Evolutionary conservation across 352 stramenopile genomes (phyloP), one percentile per base, ranked within the genome.

Genomic region (Globisporangium acanthophoron): DNA sequence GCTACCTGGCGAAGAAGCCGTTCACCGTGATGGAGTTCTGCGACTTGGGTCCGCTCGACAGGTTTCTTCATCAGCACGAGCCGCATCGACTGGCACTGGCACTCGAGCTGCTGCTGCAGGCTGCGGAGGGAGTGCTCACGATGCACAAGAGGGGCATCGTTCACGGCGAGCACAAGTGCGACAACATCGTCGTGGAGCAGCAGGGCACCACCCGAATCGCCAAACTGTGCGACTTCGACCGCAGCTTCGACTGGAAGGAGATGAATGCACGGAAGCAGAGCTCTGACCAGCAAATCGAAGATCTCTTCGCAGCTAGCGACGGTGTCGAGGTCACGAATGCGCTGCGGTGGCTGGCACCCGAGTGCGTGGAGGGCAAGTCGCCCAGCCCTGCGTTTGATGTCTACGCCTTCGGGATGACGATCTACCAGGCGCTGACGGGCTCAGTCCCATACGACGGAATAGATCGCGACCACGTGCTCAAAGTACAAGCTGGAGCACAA

Each of bases 101-200:
- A 1, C 33, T 39, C 11, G 33, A 39, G 7, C 33, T 39, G 8
- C 33, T 39, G 33, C 33, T 39, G 33, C 33, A 39, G 11, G 33
- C 33, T 39, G 33, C 33, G 11, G 33, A 39, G 11, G 33, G 33
- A 8, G 33, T 39, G 33, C 33, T 39, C 33, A 8, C 7, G 33
- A 39, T 39, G 33, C 33, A 39, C 33, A 39, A 39, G 33, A 39
- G 44, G 7, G 44, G 44, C 21, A 50, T 50, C 4, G 44, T 16
- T 8, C 44, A 70, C n/a, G 64, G 67, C n/a, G 67, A 62, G 3
- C 69, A 58, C n/a, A 50, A 50, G 21, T 67, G 15, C 54, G 64
- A 13, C 64, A 71, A 68, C 20, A 60, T 71, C 11, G 40, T 71
- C 2, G 18, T 65, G 7, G 11, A 39, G 33, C 33, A 39, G 33